A percentile compares a stretch with the other conserved stretches of the same genome.
These are phyloP conservation scores for Lactifluus echinatus DNA, from an alignment of 768 basidiomycete species.

Conservation along the genomic window DNA sequence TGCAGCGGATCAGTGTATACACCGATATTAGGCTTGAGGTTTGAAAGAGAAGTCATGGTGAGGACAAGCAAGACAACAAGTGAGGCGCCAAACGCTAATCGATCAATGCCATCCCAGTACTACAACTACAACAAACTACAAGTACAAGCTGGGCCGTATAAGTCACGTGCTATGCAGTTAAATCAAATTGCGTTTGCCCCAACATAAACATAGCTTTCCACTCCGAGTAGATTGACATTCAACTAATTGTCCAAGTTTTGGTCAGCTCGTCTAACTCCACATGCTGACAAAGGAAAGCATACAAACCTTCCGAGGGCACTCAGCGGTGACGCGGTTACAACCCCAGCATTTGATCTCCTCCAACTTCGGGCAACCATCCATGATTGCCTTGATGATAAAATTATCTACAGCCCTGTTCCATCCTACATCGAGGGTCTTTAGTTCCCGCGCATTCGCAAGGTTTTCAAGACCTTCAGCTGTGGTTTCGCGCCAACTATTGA, in stretches of 20 bases:
- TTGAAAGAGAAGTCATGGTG: background rate
- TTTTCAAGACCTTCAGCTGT: conserved; percentile 39
- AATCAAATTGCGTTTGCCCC: background rate
- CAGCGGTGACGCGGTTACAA: conserved; percentile 40
- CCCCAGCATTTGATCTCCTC: conserved; percentile 46
- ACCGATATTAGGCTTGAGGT: conserved; percentile 20
- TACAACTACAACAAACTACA: no score
- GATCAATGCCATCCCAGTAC: no score
- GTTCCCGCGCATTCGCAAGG: conserved; percentile 28
- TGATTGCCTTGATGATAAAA: conserved; percentile 63
- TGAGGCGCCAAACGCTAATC: no score
- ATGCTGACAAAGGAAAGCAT: background rate
- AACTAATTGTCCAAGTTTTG: background rate
- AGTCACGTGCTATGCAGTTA: background rate
- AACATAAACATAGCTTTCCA: conserved; percentile 17
- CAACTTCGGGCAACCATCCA: conserved; percentile 38
- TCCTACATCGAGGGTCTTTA: conserved; percentile 66
- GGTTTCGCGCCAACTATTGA: conserved; percentile 72
- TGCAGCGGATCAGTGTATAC: conserved; percentile 20
- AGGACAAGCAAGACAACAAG: background rate
- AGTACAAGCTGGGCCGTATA: background rate
- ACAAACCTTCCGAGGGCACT: conserved; percentile 42
- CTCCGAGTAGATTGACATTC: conserved; percentile 25
- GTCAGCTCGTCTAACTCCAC: background rate
- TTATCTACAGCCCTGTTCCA: conserved; percentile 83